A percentile compares a stretch with the other conserved stretches of the same genome.
These are phyloP conservation scores for Citrus reticulata DNA, from an alignment of 345 rosid genomes.

Conservation along the genomic window DNA sequence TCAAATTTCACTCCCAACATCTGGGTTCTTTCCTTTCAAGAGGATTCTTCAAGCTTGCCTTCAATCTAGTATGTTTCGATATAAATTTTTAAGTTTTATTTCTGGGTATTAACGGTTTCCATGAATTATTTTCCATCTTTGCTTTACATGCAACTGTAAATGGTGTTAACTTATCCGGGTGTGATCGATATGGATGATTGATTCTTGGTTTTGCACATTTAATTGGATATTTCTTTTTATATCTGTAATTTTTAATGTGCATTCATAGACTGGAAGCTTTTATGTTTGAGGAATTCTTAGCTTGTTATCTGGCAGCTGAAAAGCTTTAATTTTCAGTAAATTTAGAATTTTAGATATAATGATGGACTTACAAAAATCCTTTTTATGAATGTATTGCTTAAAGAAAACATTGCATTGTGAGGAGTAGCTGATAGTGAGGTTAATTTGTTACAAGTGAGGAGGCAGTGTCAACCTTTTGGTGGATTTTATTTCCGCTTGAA, in stretches of 20 bases:
- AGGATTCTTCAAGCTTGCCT: conserved; percentile 48
- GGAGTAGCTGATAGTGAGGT: background rate
- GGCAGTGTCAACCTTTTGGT: background rate
- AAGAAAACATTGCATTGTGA: background rate
- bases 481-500: background rate
- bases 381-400: background rate
- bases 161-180: background rate
- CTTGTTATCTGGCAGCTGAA: background rate
- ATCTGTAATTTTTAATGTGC: background rate
- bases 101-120: background rate
- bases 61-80: conserved; percentile 45
- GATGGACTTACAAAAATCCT: background rate
- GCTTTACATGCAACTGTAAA: background rate
- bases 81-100: background rate
- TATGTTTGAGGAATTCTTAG: background rate
- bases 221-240: background rate
- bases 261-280: background rate
- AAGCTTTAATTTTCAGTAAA: background rate
- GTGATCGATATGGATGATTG: background rate
- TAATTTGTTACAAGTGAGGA: background rate
- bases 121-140: background rate
- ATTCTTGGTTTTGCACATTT: background rate
- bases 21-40: conserved; percentile 39
- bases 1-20: conserved; percentile 23
- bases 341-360: background rate